Percentiles rank a stretch among this genome's conserved stretches.
Evolutionary conservation across 257 asterid genomes (phyloP).

Genomic region (Salvia hispanica): DNA sequence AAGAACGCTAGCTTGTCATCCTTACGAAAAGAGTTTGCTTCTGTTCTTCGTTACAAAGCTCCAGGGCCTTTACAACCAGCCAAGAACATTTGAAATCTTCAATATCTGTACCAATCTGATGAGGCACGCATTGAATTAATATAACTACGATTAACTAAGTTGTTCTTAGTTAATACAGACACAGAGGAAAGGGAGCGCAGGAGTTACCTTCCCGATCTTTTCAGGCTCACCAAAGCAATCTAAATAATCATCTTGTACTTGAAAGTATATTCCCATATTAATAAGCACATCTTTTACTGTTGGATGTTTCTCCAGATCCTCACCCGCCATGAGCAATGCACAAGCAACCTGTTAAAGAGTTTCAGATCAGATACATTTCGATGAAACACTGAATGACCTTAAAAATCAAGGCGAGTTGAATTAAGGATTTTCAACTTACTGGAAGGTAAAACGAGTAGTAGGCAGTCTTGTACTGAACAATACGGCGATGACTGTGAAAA

Average conservation of each 20-base stretch:
- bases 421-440: conserved; percentile 46
- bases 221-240: conserved; percentile 84
- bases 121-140: conserved; percentile 20
- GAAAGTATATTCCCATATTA: conserved; percentile 93
- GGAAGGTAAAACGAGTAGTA: conserved; percentile 97
- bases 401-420: conserved; percentile 14
- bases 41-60: conserved; percentile 76
- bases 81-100: conserved; percentile 96
- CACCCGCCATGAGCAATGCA: conserved; percentile 90
- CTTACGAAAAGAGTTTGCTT: conserved; percentile 74
- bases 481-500: conserved; percentile 82
- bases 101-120: conserved; percentile 92
- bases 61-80: conserved; percentile 95
- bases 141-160: neutral
- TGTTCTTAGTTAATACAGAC: neutral
- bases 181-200: neutral
- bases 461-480: conserved; percentile 91
- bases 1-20: conserved; percentile 23
- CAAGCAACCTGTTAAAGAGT: conserved; percentile 75
- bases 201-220: conserved; percentile 75
- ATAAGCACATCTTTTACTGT: conserved; percentile 69
- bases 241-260: conserved; percentile 91
- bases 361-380: neutral
- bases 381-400: conserved; percentile 18
- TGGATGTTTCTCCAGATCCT: conserved; percentile 65